phyloP scores from a whole-genome alignment of 768 basidiomycete species.

The Russula dissimulans region DNA sequence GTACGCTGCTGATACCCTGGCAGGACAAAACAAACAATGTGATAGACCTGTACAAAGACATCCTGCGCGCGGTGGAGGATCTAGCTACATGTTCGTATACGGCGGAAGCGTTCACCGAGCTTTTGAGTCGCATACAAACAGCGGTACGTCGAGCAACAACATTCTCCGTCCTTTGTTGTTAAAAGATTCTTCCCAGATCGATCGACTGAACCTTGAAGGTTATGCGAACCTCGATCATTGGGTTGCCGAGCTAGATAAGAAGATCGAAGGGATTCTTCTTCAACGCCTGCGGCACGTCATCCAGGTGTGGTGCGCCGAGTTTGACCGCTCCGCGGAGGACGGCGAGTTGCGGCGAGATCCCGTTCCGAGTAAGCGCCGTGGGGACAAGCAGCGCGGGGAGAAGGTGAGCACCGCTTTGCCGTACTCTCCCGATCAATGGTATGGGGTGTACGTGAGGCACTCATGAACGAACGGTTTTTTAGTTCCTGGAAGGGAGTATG shows the following conservation, averaged over 20 bases:
- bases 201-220: conserved; percentile 90
- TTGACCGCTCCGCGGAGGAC: conserved; percentile 64
- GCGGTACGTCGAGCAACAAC: conserved; percentile 44
- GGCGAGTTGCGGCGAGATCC: conserved; percentile 49
- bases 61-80: conserved; percentile 77
- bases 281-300: conserved; percentile 70
- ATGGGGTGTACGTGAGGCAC: neutral
- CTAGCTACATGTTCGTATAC: conserved; percentile 82
- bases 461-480: neutral
- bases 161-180: neutral
- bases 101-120: conserved; percentile 68
- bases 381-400: conserved; percentile 65
- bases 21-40: conserved; percentile 93
- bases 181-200: conserved; percentile 48
- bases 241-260: conserved; percentile 49
- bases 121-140: conserved; percentile 72
- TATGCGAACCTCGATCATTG: conserved; percentile 66
- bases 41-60: conserved; percentile 85
- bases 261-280: conserved; percentile 74
- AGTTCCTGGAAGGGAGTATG: conserved; percentile 70
- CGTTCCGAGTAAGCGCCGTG: conserved; percentile 50
- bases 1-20: neutral
- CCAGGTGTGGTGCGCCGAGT: conserved; percentile 82
- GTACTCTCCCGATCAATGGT: neutral
- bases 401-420: conserved; percentile 40